Percentiles rank a stretch among this genome's conserved stretches.
These are phyloP conservation scores for Eucalyptus erythrocorys DNA, from an alignment of 345 rosid genomes.

Conservation along the genomic window DNA sequence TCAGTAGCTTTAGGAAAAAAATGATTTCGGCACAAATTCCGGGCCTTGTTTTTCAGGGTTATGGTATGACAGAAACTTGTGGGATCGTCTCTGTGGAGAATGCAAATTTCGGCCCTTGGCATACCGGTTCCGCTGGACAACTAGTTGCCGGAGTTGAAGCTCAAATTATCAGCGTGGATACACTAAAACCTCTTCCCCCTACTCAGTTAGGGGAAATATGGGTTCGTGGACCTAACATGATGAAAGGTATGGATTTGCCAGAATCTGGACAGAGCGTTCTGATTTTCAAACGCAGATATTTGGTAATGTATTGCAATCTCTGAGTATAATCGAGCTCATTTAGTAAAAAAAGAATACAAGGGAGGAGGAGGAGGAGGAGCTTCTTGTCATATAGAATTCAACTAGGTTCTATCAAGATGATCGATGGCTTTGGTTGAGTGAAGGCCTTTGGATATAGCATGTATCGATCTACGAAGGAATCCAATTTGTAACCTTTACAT, in stretches of 20 bases:
- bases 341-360: neutral
- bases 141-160: conserved; percentile 70
- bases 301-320: neutral
- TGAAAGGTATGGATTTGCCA: conserved; percentile 40
- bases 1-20: neutral
- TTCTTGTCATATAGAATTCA: neutral
- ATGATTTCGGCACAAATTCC: neutral
- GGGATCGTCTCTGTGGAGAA: conserved; percentile 55
- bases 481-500: neutral
- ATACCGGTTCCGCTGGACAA: conserved; percentile 65
- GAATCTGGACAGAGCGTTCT: neutral
- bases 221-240: conserved; percentile 92
- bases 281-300: neutral
- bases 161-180: conserved; percentile 49
- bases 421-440: neutral
- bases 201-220: conserved; percentile 69
- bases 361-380: neutral
- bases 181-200: conserved; percentile 64
- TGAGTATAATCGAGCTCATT: neutral
- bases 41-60: conserved; percentile 39
- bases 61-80: conserved; percentile 87
- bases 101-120: conserved; percentile 20
- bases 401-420: neutral
- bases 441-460: neutral
- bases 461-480: neutral